These are phyloP conservation scores for Pseudomonodictys pantanalensis DNA, from an alignment of 495 filamentous ascomycete genomes.

Conservation along the genomic window DNA sequence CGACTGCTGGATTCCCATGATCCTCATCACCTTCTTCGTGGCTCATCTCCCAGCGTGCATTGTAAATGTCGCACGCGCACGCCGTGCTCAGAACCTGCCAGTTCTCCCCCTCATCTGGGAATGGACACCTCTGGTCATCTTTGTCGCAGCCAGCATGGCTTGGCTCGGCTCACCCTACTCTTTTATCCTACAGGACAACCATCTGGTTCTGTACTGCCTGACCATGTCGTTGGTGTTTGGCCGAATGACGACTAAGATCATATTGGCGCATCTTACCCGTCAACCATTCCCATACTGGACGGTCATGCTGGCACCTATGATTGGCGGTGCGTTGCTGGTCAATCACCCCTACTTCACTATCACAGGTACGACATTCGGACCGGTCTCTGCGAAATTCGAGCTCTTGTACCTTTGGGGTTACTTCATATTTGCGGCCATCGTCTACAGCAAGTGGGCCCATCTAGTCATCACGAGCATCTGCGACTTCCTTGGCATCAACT, in stretches of 20 bases:
- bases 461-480: conserved; percentile 91
- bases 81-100: conserved; percentile 68
- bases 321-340: conserved; percentile 76
- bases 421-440: conserved; percentile 72
- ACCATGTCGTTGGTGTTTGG: conserved; percentile 96
- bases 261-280: conserved; percentile 86
- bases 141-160: conserved; percentile 64
- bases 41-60: conserved; percentile 80
- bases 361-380: conserved; percentile 21
- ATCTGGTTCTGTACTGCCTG: conserved; percentile 86
- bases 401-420: conserved; percentile 78
- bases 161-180: conserved; percentile 92
- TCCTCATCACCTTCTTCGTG: conserved; percentile 68
- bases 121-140: conserved; percentile 87
- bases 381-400: conserved; percentile 52
- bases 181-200: conserved; percentile 72
- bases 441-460: conserved; percentile 89
- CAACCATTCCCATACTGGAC: conserved; percentile 98
- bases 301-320: conserved; percentile 76
- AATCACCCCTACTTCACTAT: conserved; percentile 81
- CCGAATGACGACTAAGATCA: conserved; percentile 99
- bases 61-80: conserved; percentile 74
- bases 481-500: conserved; percentile 86
- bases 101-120: conserved; percentile 85
- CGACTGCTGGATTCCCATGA: conserved; percentile 82